Evolutionary conservation across 495 filamentous ascomycete species (phyloP).

Genomic region (Podospora appendiculata): DNA sequence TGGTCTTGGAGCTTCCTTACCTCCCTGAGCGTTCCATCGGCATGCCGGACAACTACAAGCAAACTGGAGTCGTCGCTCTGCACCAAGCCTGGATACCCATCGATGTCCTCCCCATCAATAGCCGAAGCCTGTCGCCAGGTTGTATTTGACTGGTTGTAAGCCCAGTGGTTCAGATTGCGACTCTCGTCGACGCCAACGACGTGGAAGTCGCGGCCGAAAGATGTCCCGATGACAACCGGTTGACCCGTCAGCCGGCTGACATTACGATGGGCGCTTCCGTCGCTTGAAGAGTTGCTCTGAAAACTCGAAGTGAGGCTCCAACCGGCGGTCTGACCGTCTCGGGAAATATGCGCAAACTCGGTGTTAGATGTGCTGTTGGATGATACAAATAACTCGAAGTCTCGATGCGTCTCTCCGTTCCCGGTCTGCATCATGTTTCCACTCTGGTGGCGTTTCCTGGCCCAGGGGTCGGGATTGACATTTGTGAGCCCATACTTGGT

Average conservation of each 20-base stretch:
- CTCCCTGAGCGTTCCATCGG: conserved; percentile 12
- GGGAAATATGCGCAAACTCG: conserved; percentile 3
- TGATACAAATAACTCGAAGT: conserved; percentile 10
- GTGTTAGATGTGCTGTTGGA: not conserved
- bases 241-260: conserved; percentile 2
- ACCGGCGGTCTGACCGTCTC: not conserved
- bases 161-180: conserved; percentile 5
- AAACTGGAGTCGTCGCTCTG: conserved; percentile 10
- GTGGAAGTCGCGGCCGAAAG: conserved; percentile 14
- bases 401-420: conserved; percentile 11
- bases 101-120: conserved; percentile 1
- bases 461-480: conserved; percentile 15
- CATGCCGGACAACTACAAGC: conserved; percentile 9
- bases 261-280: not conserved
- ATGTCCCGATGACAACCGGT: conserved; percentile 12
- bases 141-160: not conserved
- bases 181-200: conserved; percentile 1
- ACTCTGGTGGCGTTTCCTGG: conserved; percentile 10
- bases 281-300: not conserved
- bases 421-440: conserved; percentile 15
- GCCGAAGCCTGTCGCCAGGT: conserved; percentile 1
- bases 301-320: conserved; percentile 8
- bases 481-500: conserved; percentile 11
- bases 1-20: not conserved
- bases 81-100: conserved; percentile 9